Evolutionary conservation across 2,329 filamentous ascomycete genomes (phyloP).

Genomic region (Talaromyces funiculosus): DNA sequence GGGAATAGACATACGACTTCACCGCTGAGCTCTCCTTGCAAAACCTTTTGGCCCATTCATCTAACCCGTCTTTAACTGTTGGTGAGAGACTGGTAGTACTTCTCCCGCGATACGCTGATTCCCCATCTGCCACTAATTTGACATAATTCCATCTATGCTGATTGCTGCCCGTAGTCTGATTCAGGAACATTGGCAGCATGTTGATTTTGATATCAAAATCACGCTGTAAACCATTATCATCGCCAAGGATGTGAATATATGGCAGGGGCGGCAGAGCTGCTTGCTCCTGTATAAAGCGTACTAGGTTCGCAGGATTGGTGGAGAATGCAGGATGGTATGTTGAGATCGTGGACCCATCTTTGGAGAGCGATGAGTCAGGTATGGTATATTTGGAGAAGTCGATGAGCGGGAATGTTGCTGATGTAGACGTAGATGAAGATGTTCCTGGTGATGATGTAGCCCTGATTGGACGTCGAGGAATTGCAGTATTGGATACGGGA

Average conservation of each 20-base stretch:
- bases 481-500: not conserved
- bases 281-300: constrained; percentile 24
- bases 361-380: constrained; percentile 20
- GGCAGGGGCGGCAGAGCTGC: constrained; percentile 25
- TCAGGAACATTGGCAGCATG: constrained; percentile 21
- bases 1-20: constrained; percentile 12
- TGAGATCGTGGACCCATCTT: constrained; percentile 22
- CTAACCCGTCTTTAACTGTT: constrained; percentile 15
- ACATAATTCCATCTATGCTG: constrained; percentile 16
- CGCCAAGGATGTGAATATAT: constrained; percentile 22
- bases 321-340: constrained; percentile 21
- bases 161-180: not conserved
- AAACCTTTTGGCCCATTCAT: constrained; percentile 21
- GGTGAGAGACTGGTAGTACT: constrained; percentile 11
- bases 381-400: constrained; percentile 24
- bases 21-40: constrained; percentile 18
- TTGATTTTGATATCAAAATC: constrained; percentile 26
- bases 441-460: not conserved
- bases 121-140: constrained; percentile 15
- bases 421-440: constrained; percentile 6
- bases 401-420: constrained; percentile 18
- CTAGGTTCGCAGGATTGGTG: constrained; percentile 19
- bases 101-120: constrained; percentile 14
- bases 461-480: not conserved
- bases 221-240: constrained; percentile 12